Evolutionary conservation across 192 early-diverging fungal genomes (phyloP).

Genomic region (Spizellomyces sp.): DNA sequence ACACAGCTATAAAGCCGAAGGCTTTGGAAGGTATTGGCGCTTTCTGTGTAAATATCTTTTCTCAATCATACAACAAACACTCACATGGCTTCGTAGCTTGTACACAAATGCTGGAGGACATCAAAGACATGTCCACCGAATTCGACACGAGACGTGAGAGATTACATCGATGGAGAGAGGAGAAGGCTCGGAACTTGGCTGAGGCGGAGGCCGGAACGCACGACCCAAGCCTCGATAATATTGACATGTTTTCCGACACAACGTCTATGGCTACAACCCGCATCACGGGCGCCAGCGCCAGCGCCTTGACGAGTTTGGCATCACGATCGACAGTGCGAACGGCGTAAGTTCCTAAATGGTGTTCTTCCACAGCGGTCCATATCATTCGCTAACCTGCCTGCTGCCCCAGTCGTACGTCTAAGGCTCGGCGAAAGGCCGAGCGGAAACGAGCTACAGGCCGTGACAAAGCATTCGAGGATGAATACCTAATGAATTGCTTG

Average conservation of each 20-base stretch:
- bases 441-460: slow-evolving; percentile 73
- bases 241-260: slow-evolving; percentile 95
- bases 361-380: not conserved
- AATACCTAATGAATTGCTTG: slow-evolving; percentile 79
- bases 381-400: not conserved
- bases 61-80: too few relatives aligned
- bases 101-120: slow-evolving; percentile 49
- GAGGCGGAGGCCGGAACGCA: not conserved
- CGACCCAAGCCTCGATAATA: slow-evolving; percentile 70
- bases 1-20: slow-evolving; percentile 73
- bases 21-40: slow-evolving; percentile 38
- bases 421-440: slow-evolving; percentile 34
- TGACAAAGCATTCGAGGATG: slow-evolving; percentile 88
- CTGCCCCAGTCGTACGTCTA: slow-evolving; percentile 35
- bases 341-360: slow-evolving; percentile 39
- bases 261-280: slow-evolving; percentile 87
- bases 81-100: too few relatives aligned
- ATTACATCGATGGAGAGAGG: slow-evolving; percentile 58
- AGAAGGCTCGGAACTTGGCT: slow-evolving; percentile 46
- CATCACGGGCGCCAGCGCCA: slow-evolving; percentile 73
- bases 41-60: slow-evolving; percentile 6
- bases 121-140: slow-evolving; percentile 60
- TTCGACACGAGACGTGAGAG: slow-evolving; percentile 65
- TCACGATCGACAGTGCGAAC: slow-evolving; percentile 33
- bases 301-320: slow-evolving; percentile 55